These are phyloP conservation scores for Coemansia sp. DNA, from an alignment of 192 early-diverging fungal species.

Conservation along the genomic window DNA sequence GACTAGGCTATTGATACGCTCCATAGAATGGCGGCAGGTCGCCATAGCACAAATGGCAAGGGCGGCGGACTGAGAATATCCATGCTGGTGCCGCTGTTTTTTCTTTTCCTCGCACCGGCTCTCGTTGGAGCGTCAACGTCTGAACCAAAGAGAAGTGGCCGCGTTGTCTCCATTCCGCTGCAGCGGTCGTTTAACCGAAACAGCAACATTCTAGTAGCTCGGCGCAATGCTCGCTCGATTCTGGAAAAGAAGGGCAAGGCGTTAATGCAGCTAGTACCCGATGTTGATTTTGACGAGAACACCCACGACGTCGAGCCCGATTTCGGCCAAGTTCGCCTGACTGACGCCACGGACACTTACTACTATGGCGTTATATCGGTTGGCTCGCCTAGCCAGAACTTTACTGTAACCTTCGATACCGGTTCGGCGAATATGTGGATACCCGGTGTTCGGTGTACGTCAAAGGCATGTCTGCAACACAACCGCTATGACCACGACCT, in stretches of 20 bases:
- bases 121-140: neutral
- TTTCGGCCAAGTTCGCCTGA: conserved; percentile 49
- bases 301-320: conserved; percentile 47
- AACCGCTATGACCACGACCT: conserved; percentile 45
- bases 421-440: conserved; percentile 75
- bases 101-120: conserved; percentile 14
- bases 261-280: conserved; percentile 42
- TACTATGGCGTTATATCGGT: conserved; percentile 61
- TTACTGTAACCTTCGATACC: conserved; percentile 71
- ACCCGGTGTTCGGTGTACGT: conserved; percentile 47
- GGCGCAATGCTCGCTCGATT: conserved; percentile 26
- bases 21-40: conserved; percentile 9
- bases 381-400: conserved; percentile 66
- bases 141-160: neutral
- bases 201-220: conserved; percentile 50
- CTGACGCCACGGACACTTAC: conserved; percentile 54
- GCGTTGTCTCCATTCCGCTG: conserved; percentile 36
- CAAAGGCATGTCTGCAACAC: conserved; percentile 46
- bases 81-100: conserved; percentile 12
- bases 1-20: neutral
- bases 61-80: conserved; percentile 2
- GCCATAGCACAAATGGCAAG: conserved; percentile 1
- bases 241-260: conserved; percentile 15
- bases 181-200: conserved; percentile 53
- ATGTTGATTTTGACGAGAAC: conserved; percentile 50